These are phyloP conservation scores for Phascolomyces articulosus DNA, from an alignment of 371 early-diverging fungal species.

Conservation along the genomic window DNA sequence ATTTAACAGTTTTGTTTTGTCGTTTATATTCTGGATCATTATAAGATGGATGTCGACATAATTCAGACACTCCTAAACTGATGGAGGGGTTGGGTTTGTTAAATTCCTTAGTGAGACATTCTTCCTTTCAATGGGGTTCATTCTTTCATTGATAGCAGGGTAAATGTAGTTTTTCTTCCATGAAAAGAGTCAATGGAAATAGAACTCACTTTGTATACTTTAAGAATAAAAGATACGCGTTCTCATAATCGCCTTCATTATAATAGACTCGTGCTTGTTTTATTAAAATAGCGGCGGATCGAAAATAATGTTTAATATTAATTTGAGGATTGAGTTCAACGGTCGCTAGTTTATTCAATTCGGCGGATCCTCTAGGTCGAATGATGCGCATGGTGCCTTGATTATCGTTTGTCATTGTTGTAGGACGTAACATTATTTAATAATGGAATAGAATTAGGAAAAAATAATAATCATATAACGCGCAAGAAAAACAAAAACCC, in stretches of 20 bases:
- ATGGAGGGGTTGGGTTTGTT: too few species aligned
- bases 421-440: background rate
- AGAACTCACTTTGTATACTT: conserved; percentile 56
- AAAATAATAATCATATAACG: background rate
- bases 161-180: background rate
- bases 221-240: conserved; percentile 58
- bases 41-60: conserved; percentile 58
- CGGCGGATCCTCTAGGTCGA: conserved; percentile 35
- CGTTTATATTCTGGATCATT: conserved; percentile 42
- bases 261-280: conserved; percentile 61
- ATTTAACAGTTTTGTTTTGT: conserved; percentile 27
- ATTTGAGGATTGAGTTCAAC: conserved; percentile 46
- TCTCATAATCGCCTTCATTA: conserved; percentile 53
- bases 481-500: background rate
- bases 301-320: conserved; percentile 58
- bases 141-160: too few species aligned
- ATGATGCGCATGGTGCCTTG: conserved; percentile 10
- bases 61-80: conserved; percentile 58
- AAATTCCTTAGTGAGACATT: too few species aligned
- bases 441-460: background rate
- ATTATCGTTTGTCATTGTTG: background rate
- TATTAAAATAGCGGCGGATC: conserved; percentile 53
- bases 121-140: too few species aligned
- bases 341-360: conserved; percentile 41
- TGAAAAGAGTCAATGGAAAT: background rate